phyloP scores from a whole-genome alignment of 306 rosid genomes.

The Vigna mungo region DNA sequence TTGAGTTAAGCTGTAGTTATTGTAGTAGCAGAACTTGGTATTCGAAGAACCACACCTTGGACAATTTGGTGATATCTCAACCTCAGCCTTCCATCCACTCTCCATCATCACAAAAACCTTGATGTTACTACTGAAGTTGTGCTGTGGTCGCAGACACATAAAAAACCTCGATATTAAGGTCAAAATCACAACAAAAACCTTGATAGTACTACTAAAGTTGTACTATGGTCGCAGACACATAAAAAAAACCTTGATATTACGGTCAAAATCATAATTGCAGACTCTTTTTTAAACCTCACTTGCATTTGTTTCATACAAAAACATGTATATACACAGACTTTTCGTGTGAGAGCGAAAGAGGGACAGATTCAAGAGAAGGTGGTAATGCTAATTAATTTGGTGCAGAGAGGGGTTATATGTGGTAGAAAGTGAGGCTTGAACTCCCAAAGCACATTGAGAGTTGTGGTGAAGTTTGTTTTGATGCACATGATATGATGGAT shows the following conservation, averaged over 20 bases:
- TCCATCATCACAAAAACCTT: slow-evolving; percentile 56
- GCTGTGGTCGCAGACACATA: no score
- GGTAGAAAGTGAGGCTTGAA: slow-evolving; percentile 31
- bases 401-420: slow-evolving; percentile 47
- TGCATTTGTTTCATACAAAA: slow-evolving; percentile 38
- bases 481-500: slow-evolving; percentile 51
- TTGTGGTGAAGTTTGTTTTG: slow-evolving; percentile 34
- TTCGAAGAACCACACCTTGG: slow-evolving; percentile 81
- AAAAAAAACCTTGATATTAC: neutral
- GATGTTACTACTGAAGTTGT: neutral
- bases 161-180: neutral
- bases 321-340: no score
- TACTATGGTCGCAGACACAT: neutral
- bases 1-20: slow-evolving; percentile 84
- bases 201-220: no score
- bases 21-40: slow-evolving; percentile 89
- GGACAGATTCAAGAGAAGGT: slow-evolving; percentile 33
- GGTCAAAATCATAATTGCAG: neutral
- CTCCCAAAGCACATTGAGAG: slow-evolving; percentile 50
- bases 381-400: slow-evolving; percentile 19
- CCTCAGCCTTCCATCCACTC: slow-evolving; percentile 68
- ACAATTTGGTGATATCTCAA: slow-evolving; percentile 72
- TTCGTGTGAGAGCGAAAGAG: neutral
- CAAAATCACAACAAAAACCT: neutral
- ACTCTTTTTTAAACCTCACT: neutral